These are phyloP conservation scores for Pythium volutum DNA, from an alignment of 352 stramenopile genomes.

Conservation along the genomic window DNA sequence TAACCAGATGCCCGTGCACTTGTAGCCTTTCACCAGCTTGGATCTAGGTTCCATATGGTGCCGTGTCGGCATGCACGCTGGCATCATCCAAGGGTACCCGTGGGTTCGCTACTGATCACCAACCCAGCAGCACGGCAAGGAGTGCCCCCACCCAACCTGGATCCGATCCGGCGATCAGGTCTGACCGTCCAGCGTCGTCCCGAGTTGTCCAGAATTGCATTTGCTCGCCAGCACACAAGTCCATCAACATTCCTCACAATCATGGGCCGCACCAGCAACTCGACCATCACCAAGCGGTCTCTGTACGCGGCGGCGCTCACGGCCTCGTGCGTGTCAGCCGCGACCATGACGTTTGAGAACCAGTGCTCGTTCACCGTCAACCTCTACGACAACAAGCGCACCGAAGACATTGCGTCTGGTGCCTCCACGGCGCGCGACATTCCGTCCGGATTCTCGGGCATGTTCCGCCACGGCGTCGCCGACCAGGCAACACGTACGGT, in stretches of 20 bases:
- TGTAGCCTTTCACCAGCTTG: background rate
- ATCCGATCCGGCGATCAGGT: background rate
- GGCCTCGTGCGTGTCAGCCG: conserved; percentile 27
- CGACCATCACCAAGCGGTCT: conserved; percentile 23
- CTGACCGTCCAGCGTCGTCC: background rate
- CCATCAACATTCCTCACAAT: conserved; percentile 18
- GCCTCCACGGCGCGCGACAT: conserved; percentile 37
- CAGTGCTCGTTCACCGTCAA: conserved; percentile 44
- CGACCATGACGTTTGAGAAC: conserved; percentile 51
- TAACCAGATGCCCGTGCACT: conserved; percentile 12
- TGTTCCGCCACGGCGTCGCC: conserved; percentile 44
- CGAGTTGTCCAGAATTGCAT: conserved; percentile 5
- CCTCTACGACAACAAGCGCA: conserved; percentile 54
- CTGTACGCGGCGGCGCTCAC: conserved; percentile 34
- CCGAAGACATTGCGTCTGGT: conserved; percentile 35
- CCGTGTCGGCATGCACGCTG: background rate
- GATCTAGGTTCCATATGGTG: conserved; percentile 6
- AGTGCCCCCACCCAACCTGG: conserved; percentile 9
- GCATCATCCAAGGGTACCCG: no score
- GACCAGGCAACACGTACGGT: conserved; percentile 41
- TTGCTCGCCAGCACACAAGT: conserved; percentile 7
- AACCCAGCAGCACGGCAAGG: background rate
- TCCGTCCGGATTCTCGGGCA: conserved; percentile 24
- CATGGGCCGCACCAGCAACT: conserved; percentile 7
- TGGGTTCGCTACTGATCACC: no score